These are phyloP conservation scores for Blastocystis sp. DNA, from an alignment of 352 stramenopile genomes.

Conservation along the genomic window DNA sequence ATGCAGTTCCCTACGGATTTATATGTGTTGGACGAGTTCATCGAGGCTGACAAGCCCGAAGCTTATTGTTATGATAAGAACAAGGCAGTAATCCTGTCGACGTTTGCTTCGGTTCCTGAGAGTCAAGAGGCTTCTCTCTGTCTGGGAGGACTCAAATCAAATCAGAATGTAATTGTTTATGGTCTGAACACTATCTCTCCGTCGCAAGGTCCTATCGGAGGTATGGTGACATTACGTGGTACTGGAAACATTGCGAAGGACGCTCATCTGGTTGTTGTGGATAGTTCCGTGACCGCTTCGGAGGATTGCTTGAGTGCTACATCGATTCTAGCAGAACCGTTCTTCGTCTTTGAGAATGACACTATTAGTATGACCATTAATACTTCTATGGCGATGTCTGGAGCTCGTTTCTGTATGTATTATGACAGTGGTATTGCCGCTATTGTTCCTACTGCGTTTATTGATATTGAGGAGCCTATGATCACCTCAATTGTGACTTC, in stretches of 20 bases:
- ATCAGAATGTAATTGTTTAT: conserved; percentile 1
- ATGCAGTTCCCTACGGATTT: conserved; percentile 21
- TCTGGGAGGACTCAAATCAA: not conserved
- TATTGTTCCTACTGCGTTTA: not conserved
- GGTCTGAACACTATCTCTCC: not conserved
- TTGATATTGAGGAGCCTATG: conserved; percentile 28
- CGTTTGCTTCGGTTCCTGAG: conserved; percentile 3
- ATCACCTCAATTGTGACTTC: not conserved
- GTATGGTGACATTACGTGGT: not conserved
- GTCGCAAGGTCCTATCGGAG: conserved; percentile 29
- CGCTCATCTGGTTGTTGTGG: not conserved
- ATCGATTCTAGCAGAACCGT: not conserved
- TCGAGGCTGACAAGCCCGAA: not conserved
- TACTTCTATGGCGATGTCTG: not conserved
- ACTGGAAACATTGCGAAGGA: not conserved
- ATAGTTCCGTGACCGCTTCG: not conserved
- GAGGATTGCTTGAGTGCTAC: conserved; percentile 3
- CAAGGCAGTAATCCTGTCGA: not conserved
- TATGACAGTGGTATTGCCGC: not conserved
- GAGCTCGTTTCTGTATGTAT: conserved; percentile 40
- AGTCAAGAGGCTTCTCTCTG: not conserved
- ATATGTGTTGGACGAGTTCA: not conserved
- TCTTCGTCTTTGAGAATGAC: not conserved
- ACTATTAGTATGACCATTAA: not conserved
- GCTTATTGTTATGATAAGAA: conserved; percentile 3